Evolutionary conservation across 2,329 filamentous ascomycete genomes (phyloP), one percentile per base, ranked within the genome.

Genomic region (Aspergillus sp.): DNA sequence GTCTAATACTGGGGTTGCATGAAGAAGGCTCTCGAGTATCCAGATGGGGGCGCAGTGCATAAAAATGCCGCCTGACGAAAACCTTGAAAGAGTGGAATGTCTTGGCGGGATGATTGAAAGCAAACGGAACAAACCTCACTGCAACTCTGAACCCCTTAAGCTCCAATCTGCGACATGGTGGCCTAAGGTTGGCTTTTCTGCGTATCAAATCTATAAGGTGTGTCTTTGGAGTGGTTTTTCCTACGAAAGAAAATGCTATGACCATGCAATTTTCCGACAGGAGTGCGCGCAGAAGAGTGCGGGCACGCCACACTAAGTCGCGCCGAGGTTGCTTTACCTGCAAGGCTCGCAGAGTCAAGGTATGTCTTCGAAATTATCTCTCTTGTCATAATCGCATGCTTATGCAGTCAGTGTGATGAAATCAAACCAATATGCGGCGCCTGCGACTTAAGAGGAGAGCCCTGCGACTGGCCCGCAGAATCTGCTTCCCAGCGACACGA

Each of bases 331-430:
- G 63, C 42, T 57, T 53, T n/a, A 53, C 51, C 1, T 65, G 62
- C 48, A 65, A 65, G 43, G 16, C 30, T 3, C 56, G 63, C 10
- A 50, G 59, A 14, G 62, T 65, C n/a, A 65, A 65, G 52, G 63
- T 65, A 52, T 2, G 40, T 45, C 7, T n/a, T n/a, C n/a, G n/a
- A n/a, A n/a, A n/a, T 9, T 10, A n/a, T 11, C 1, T 45, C 11
- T 17, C 8, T 30, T 8, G 32, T 14, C 4, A 9, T n/a, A 14
- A 0, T n/a, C 24, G 5, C 9, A 48, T 6, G 24, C 11, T 41
- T 14, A 41, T 49, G 14, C 9, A 16, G 3, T 3, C 40, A 65
- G 63, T 65, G 63, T 47, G 63, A 65, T 40, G 62, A 65, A 45
- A 52, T 50, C 20, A 51, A 51, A 11, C 63, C 63, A n/a, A 51